These are phyloP conservation scores for Pyrenophora teres DNA, from an alignment of 2,329 filamentous ascomycete species.

Conservation along the genomic window DNA sequence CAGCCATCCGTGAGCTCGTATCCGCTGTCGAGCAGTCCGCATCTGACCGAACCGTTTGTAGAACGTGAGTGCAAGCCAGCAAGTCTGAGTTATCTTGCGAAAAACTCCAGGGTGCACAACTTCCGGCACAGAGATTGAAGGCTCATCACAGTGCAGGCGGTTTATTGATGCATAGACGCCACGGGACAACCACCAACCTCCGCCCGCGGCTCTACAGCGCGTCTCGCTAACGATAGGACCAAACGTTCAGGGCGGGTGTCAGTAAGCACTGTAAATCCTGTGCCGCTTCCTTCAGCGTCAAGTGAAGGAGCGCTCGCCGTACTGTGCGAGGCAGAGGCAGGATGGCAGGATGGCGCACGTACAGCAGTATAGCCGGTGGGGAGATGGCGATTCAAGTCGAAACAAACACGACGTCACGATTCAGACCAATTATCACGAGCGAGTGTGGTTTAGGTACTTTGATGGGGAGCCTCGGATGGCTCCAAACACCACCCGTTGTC, in stretches of 20 bases:
- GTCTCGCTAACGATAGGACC: background rate
- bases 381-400: background rate
- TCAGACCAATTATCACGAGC: background rate
- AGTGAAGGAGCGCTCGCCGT: background rate
- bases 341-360: background rate
- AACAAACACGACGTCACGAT: slow-evolving; percentile 4
- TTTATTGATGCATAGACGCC: no score
- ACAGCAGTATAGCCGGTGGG: slow-evolving; percentile 1
- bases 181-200: background rate
- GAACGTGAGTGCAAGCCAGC: slow-evolving; percentile 2
- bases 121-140: background rate
- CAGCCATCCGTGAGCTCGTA: background rate
- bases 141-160: no score
- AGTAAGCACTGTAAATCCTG: background rate
- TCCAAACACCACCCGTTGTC: slow-evolving; percentile 15
- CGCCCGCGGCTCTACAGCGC: background rate
- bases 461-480: slow-evolving; percentile 2
- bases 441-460: background rate
- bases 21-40: background rate
- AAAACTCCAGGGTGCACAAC: background rate
- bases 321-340: background rate
- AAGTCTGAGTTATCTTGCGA: background rate
- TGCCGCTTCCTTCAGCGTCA: background rate
- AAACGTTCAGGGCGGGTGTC: background rate
- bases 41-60: background rate